Conservation (phyloP, 208 protist genomes). For the Strigomonas galati region DNA sequence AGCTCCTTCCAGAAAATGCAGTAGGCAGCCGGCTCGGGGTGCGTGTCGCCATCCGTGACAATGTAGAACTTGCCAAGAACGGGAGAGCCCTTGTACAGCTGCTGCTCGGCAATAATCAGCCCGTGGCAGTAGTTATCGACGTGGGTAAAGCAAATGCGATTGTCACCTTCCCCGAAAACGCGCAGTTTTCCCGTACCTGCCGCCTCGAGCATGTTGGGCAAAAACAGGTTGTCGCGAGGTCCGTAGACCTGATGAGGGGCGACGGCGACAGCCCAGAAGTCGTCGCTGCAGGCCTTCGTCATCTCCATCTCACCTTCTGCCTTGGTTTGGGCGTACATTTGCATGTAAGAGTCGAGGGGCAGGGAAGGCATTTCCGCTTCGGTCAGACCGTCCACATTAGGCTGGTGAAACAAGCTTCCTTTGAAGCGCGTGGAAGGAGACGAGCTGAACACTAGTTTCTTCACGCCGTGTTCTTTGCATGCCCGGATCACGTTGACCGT, state of each 20-base stretch:
- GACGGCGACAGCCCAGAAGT: slow-evolving; percentile 88
- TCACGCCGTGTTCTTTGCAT: slow-evolving; percentile 86
- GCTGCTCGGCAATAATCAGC: slow-evolving; percentile 90
- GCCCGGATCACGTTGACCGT: slow-evolving; percentile 93
- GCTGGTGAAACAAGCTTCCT: slow-evolving; percentile 83
- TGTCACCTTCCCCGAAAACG: slow-evolving; percentile 91
- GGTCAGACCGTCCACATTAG: slow-evolving; percentile 89
- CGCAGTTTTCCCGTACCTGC: slow-evolving; percentile 92
- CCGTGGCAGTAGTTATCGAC: slow-evolving; percentile 96
- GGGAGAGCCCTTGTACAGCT: slow-evolving; percentile 85
- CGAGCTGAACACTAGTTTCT: slow-evolving; percentile 93
- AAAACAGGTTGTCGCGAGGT: slow-evolving; percentile 93
- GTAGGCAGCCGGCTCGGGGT: slow-evolving; percentile 85
- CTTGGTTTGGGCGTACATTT: slow-evolving; percentile 94
- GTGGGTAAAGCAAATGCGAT: slow-evolving; percentile 95
- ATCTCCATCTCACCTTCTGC: slow-evolving; percentile 90
- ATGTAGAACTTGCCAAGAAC: slow-evolving; percentile 95
- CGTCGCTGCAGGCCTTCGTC: slow-evolving; percentile 61
- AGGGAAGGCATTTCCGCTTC: slow-evolving; percentile 89
- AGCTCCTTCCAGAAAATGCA: slow-evolving; percentile 92
- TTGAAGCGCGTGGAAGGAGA: slow-evolving; percentile 93
- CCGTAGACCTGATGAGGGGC: slow-evolving; percentile 96
- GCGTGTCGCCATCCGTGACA: slow-evolving; percentile 91
- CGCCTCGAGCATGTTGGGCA: slow-evolving; percentile 94
- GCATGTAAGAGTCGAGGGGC: slow-evolving; percentile 87